Percentiles rank a stretch among this genome's conserved stretches.
phyloP scores from a whole-genome alignment of 179 eudicot species.

The Silene noctiflora region DNA sequence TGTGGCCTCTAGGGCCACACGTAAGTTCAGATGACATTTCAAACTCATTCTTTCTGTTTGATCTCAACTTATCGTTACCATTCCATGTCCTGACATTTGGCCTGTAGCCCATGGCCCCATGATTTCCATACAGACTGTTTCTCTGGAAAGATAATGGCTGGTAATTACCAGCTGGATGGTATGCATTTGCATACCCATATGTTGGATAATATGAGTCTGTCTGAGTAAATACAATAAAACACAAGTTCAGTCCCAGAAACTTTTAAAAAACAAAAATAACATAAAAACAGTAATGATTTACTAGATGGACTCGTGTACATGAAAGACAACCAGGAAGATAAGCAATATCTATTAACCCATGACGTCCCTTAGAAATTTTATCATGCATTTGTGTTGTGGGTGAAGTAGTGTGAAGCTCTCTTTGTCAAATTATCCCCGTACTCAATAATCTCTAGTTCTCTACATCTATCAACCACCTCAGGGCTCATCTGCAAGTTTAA shows the following conservation, averaged over 20 bases:
- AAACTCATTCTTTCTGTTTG: constrained; percentile 35
- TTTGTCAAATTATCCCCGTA: no score
- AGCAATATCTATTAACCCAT: no score
- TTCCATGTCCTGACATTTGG: constrained; percentile 49
- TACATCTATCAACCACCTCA: no score
- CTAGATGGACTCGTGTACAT: no score
- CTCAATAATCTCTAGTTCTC: no score
- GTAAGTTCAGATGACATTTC: constrained; percentile 51
- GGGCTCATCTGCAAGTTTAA: no score
- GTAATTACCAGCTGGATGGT: constrained; percentile 36
- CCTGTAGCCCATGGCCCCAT: constrained; percentile 41
- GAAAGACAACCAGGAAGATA: no score
- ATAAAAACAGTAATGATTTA: no score
- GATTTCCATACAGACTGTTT: constrained; percentile 39
- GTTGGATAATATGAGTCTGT: constrained; percentile 46
- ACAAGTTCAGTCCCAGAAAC: not conserved
- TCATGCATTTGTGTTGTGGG: no score
- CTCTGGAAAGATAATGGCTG: constrained; percentile 45
- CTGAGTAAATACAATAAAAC: constrained; percentile 32
- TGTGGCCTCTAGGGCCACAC: constrained; percentile 73
- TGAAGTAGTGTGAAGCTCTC: no score
- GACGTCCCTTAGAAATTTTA: no score
- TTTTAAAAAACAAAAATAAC: no score
- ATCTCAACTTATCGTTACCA: constrained; percentile 37
- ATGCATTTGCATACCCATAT: constrained; percentile 35